Percentiles rank a stretch among this genome's conserved stretches.
Conservation (phyloP, 1,284 basidiomycete species). For the Cronartium ribicola region DNA sequence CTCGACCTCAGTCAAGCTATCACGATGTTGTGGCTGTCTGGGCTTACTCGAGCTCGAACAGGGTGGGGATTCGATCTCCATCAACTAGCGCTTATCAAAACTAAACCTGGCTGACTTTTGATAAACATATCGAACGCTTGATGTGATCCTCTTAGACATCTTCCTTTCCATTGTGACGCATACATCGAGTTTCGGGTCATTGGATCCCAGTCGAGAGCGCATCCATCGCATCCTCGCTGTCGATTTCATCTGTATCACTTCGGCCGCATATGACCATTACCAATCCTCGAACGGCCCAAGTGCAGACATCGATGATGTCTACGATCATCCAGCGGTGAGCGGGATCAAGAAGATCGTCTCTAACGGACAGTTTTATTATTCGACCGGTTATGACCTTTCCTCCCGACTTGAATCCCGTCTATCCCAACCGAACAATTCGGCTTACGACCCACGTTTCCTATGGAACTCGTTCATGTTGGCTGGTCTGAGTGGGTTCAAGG, state of each 20-base stretch:
- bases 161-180: conserved; percentile 72
- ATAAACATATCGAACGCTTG: background rate
- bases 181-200: conserved; percentile 65
- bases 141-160: conserved; percentile 58
- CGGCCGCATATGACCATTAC: conserved; percentile 53
- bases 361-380: conserved; percentile 89
- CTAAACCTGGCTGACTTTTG: background rate
- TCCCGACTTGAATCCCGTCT: conserved; percentile 68
- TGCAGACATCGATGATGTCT: conserved; percentile 53
- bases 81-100: background rate
- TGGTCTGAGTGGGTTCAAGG: conserved; percentile 51
- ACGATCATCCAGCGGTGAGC: conserved; percentile 77
- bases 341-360: conserved; percentile 87
- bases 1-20: conserved; percentile 6
- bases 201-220: conserved; percentile 46
- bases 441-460: conserved; percentile 46
- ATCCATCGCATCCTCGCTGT: conserved; percentile 54
- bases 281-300: conserved; percentile 6
- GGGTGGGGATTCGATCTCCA: conserved; percentile 13
- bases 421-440: conserved; percentile 55
- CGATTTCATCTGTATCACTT: conserved; percentile 55
- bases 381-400: conserved; percentile 84
- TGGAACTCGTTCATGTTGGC: conserved; percentile 62
- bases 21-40: conserved; percentile 31
- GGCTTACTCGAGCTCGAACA: conserved; percentile 28